Percentiles rank a stretch among this genome's conserved stretches.
phyloP scores from a whole-genome alignment of 495 filamentous ascomycete genomes.

The Podospora pseudocomata region DNA sequence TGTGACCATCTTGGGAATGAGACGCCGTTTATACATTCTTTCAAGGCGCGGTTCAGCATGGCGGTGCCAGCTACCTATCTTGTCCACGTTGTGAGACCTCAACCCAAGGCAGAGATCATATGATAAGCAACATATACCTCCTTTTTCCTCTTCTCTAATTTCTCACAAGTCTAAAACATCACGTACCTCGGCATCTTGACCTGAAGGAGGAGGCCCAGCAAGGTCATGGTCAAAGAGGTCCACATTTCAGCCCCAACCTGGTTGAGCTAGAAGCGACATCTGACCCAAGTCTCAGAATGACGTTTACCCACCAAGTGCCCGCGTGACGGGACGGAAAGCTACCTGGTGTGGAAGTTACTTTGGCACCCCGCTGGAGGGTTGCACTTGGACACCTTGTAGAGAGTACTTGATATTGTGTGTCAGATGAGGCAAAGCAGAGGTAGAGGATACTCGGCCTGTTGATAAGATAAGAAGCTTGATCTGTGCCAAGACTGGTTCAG shows the following conservation, averaged over 20 bases:
- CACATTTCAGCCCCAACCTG: neutral
- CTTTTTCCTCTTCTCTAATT: too few species aligned
- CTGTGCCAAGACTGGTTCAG: neutral
- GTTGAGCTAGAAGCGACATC: neutral
- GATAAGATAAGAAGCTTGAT: neutral
- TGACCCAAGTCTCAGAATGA: slow-evolving; percentile 6
- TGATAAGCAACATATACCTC: too few species aligned
- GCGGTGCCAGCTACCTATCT: too few species aligned
- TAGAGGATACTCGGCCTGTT: neutral
- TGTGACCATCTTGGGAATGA: too few species aligned
- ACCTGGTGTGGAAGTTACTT: neutral
- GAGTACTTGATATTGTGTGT: neutral
- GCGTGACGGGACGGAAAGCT: neutral
- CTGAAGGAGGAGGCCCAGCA: neutral
- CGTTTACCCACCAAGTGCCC: neutral
- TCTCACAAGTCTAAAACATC: too few species aligned
- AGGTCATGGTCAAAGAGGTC: neutral
- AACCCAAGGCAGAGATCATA: too few species aligned
- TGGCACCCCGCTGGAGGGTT: neutral
- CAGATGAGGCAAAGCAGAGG: neutral
- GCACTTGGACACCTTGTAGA: neutral
- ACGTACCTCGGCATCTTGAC: too few species aligned
- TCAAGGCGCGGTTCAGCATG: too few species aligned
- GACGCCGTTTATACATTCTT: too few species aligned
- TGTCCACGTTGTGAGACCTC: too few species aligned